Evolutionary conservation across 495 filamentous ascomycete genomes (phyloP).

Genomic region (Talaromyces wortmannii): DNA sequence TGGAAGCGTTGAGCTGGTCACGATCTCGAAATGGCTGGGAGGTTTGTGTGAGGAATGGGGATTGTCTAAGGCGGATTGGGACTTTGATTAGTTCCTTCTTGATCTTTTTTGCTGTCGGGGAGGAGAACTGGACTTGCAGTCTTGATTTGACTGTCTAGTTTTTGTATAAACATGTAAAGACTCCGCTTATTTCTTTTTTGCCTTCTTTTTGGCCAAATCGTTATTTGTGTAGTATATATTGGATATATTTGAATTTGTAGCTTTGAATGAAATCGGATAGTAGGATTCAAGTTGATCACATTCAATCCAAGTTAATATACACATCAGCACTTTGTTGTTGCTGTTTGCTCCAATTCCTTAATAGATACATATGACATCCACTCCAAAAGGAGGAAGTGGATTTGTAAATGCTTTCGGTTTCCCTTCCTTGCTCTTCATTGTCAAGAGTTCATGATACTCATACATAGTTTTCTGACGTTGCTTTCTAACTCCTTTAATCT

Average conservation of each 20-base stretch:
- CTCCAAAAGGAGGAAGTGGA: not conserved
- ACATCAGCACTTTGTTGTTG: constrained; percentile 5
- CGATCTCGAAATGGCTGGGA: constrained; percentile 2
- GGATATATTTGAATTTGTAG: too few relatives aligned
- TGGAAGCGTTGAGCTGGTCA: not conserved
- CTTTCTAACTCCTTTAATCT: too few relatives aligned
- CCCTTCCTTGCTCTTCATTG: not conserved
- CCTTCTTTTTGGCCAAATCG: too few relatives aligned
- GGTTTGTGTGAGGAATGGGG: constrained; percentile 7
- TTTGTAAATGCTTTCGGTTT: constrained; percentile 4
- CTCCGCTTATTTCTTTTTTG: too few relatives aligned
- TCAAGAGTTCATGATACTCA: not conserved
- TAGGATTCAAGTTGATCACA: too few relatives aligned
- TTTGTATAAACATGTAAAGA: too few relatives aligned
- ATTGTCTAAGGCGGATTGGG: constrained; percentile 5
- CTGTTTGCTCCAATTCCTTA: not conserved
- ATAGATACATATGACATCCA: not conserved
- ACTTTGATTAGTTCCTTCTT: constrained; percentile 2
- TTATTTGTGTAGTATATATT: too few relatives aligned
- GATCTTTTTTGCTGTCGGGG: too few relatives aligned
- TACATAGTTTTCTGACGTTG: not conserved
- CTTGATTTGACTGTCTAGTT: too few relatives aligned
- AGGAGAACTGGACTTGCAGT: too few relatives aligned
- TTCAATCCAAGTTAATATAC: constrained; percentile 3
- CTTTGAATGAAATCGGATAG: too few relatives aligned